These are phyloP conservation scores for Eucalyptus erythrocorys DNA, from an alignment of 345 rosid genomes.

Conservation along the genomic window DNA sequence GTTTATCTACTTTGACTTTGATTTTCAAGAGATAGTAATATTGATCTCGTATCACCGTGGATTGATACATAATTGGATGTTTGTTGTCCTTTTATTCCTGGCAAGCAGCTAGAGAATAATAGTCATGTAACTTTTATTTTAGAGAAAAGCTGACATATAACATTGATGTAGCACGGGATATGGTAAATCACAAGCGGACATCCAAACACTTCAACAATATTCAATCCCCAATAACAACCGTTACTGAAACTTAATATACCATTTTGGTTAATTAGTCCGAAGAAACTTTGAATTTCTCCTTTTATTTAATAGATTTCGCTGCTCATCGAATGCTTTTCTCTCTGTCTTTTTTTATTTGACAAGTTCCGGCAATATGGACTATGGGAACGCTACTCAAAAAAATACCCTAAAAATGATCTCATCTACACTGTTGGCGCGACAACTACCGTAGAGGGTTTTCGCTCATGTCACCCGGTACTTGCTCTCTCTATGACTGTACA, in stretches of 20 bases:
- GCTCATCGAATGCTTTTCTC: not conserved
- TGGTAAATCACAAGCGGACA: not conserved
- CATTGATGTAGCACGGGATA: not conserved
- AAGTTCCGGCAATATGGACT: slow-evolving; percentile 11
- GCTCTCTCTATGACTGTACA: not conserved
- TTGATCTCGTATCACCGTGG: not conserved
- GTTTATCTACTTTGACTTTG: not conserved
- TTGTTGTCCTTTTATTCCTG: not conserved
- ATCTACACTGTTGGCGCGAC: not conserved
- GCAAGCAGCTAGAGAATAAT: not conserved
- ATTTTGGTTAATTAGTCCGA: not conserved
- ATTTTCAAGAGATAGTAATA: not conserved
- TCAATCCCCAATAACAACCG: not conserved
- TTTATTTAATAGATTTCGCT: not conserved
- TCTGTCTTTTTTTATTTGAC: not conserved
- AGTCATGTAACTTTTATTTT: not conserved
- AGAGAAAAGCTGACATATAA: not conserved
- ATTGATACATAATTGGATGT: not conserved
- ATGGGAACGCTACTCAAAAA: slow-evolving; percentile 1
- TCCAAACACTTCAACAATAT: not conserved
- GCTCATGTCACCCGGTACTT: slow-evolving; percentile 15
- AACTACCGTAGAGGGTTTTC: slow-evolving; percentile 12
- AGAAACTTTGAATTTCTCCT: not conserved
- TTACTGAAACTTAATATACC: not conserved
- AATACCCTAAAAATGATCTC: not conserved